Evolutionary conservation across 257 asterid genomes (phyloP).

Genomic region (Solanum bukasovii): DNA sequence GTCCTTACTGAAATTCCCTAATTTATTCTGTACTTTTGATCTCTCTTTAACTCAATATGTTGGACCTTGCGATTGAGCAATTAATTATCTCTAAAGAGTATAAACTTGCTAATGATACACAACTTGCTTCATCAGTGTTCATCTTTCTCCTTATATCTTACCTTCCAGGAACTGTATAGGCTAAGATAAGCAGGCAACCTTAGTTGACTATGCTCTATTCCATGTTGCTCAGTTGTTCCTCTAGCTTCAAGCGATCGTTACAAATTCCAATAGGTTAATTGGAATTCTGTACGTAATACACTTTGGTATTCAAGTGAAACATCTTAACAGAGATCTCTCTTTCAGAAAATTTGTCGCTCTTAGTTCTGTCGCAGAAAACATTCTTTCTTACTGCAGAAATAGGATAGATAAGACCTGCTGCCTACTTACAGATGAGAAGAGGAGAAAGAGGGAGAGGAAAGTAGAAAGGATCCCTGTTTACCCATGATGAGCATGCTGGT

Average conservation of each 20-base stretch:
- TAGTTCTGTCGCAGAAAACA: not conserved
- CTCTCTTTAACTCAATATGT: not conserved
- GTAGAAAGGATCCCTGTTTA: not conserved
- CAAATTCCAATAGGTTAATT: not conserved
- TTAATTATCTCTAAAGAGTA: not conserved
- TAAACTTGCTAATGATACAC: not conserved
- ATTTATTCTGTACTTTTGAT: not conserved
- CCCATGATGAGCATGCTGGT: not conserved
- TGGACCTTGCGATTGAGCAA: not conserved
- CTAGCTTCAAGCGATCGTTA: not conserved
- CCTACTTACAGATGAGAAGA: not conserved
- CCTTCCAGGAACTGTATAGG: not conserved
- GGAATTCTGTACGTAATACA: not conserved
- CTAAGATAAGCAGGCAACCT: not conserved
- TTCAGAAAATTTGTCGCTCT: not conserved
- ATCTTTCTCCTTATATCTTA: not conserved
- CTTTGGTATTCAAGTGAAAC: not conserved
- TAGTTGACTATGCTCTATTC: not conserved
- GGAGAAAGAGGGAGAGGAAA: not conserved
- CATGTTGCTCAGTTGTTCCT: not conserved
- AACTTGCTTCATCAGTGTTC: not conserved
- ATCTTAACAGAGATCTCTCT: not conserved
- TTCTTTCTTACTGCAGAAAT: not conserved
- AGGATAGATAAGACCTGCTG: not conserved
- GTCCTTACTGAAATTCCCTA: not conserved